Base-by-base conservation (phyloP, 176 grass and related monocot genomes). In the Triticum monococcum region DNA sequence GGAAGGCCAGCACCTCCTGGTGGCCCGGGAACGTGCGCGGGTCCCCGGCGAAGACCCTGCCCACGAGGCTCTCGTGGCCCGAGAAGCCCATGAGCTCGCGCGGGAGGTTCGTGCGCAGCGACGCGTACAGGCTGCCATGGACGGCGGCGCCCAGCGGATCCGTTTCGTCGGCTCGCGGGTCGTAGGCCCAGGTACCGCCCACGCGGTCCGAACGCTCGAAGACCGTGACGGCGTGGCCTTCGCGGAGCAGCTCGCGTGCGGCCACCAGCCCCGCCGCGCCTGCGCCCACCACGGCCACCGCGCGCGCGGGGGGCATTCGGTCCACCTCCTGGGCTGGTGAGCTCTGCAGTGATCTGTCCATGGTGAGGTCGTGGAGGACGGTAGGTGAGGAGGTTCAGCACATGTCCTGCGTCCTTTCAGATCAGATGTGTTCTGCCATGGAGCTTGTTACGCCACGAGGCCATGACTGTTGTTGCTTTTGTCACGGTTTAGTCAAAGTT, bases 61-160 rank as follows among this genome's bases (percentile, higher is more conserved):
- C 85, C 0, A 20, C 75, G 12, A 90, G 45, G 38, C 69, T 64
- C 36, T 23, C 69, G 45, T 85, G 87, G 43, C 67, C 65, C 3
- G 79, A 69, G 78, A 91, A 88, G 40, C 88, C 88, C 88, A 90
- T 93, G 56, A 93, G 73, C 85, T 84, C 57, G 64, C 88, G 78
- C 25, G 88, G 85, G 67, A 93, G 88, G 88, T 93, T 88, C 33
- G 82, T 93, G 72, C 82, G 85, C 50, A 93, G 88, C 71, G 88
- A 93, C 77, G 72, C 52, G 81, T 93, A 93, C 71, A 88, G 41
- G 82, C 91, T 90, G 20, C 91, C 30, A 45, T 88, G 88, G 36
- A 90, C 88, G 61, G 52, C 85, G 71, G 12, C 36, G 75, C 60
- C 48, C 45, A 84, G 70, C 72, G 38, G 86, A 75, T 84, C 83